A percentile compares a stretch with the other conserved stretches of the same genome.
Conservation (phyloP, 2,329 filamentous ascomycete species). For the Pseudogymnoascus sp. region DNA sequence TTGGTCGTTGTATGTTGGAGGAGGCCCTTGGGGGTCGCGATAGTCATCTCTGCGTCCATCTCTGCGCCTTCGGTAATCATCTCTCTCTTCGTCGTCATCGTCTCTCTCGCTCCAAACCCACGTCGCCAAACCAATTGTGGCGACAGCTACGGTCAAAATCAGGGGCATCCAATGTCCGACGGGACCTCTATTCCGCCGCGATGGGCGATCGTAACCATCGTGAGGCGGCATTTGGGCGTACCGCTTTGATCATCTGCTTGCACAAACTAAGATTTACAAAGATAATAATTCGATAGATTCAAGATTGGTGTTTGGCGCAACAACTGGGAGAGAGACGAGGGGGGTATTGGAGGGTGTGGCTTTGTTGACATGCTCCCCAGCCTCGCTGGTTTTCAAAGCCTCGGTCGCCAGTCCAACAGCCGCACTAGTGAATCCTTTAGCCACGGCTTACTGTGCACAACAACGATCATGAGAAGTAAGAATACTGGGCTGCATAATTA, state of each 20-base stretch:
- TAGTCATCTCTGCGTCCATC: constrained; percentile 42
- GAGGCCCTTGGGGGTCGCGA: constrained; percentile 36
- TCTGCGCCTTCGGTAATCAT: constrained; percentile 44
- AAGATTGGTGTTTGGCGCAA: constrained; percentile 10
- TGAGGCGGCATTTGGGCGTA: constrained; percentile 51
- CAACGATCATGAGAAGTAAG: not conserved
- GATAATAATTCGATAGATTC: not conserved
- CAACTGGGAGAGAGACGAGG: not conserved
- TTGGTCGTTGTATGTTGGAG: constrained; percentile 35
- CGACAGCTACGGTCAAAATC: constrained; percentile 76
- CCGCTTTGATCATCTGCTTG: constrained; percentile 6
- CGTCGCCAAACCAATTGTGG: constrained; percentile 75
- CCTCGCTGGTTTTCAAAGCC: constrained; percentile 9
- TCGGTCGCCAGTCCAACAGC: constrained; percentile 10
- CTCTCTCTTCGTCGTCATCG: constrained; percentile 61
- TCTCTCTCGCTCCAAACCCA: constrained; percentile 91
- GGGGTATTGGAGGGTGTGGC: not conserved
- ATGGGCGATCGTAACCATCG: constrained; percentile 46
- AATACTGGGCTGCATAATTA: not conserved
- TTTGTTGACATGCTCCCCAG: constrained; percentile 2
- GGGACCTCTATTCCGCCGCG: constrained; percentile 45
- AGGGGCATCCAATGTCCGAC: constrained; percentile 87
- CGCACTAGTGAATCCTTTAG: constrained; percentile 6
- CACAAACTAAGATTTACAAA: not conserved
- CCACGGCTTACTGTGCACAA: constrained; percentile 3